A percentile compares a stretch with the other conserved stretches of the same genome.
Conservation (phyloP, 2,329 filamentous ascomycete genomes). For the Chrysoporthe cubensis region DNA sequence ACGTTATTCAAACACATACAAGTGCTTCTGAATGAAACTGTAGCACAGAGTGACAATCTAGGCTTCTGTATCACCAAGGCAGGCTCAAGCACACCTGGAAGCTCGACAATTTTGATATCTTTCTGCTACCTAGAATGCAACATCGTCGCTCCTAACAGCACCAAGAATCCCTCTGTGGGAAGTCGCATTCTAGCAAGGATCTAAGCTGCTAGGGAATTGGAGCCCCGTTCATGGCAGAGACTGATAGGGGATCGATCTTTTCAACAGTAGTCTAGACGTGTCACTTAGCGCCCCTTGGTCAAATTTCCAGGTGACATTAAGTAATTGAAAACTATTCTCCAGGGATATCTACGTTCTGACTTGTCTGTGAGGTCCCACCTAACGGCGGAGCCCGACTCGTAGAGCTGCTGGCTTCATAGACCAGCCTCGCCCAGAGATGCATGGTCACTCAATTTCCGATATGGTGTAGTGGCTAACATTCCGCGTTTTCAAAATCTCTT, state of each 20-base stretch:
- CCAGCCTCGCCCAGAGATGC: neutral
- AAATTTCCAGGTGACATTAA: neutral
- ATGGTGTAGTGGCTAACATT: conserved; percentile 28
- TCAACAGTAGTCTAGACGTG: conserved; percentile 8
- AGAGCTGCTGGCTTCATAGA: neutral
- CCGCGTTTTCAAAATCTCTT: conserved; percentile 19
- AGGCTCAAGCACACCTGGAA: neutral
- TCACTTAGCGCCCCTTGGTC: too few relatives aligned
- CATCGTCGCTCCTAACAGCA: conserved; percentile 1
- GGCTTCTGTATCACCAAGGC: conserved; percentile 22
- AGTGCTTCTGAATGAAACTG: conserved; percentile 10
- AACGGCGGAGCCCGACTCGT: neutral
- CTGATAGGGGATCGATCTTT: conserved; percentile 21
- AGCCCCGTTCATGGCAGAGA: conserved; percentile 10
- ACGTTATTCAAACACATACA: conserved; percentile 22
- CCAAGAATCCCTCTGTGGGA: conserved; percentile 6
- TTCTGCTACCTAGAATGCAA: conserved; percentile 24
- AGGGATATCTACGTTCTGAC: neutral
- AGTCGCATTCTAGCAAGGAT: conserved; percentile 11
- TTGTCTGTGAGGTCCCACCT: neutral
- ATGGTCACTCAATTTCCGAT: conserved; percentile 12
- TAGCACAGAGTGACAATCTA: conserved; percentile 20
- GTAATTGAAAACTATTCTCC: neutral
- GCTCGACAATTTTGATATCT: conserved; percentile 17
- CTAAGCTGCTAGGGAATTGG: conserved; percentile 3